A percentile compares a stretch with the other conserved stretches of the same genome.
Evolutionary conservation across 257 asterid species (phyloP).

Genomic region (Solanum habrochaites): DNA sequence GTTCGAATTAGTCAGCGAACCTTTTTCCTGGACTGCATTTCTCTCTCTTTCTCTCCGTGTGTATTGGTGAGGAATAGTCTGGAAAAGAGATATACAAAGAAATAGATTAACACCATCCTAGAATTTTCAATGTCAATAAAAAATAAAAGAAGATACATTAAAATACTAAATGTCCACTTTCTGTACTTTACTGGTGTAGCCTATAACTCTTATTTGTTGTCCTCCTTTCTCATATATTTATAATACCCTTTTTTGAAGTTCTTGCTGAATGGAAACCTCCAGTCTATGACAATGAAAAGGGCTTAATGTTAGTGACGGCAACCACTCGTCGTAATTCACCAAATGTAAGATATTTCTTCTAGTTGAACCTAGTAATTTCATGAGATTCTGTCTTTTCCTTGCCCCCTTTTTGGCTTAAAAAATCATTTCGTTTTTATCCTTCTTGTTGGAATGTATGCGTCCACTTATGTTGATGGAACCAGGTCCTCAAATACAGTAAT

Average conservation of each 20-base stretch:
- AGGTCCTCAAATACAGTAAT: too few species aligned
- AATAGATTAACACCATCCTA: neutral
- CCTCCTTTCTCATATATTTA: neutral
- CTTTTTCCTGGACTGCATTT: neutral
- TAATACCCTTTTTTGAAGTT: conserved; percentile 27
- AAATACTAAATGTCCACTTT: neutral
- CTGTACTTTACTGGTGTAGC: neutral
- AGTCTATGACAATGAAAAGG: conserved; percentile 65
- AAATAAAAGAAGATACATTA: neutral
- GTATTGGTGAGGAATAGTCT: neutral
- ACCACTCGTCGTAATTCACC: conserved; percentile 96
- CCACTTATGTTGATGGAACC: too few species aligned
- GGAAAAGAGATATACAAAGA: neutral
- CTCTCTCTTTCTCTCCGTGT: neutral
- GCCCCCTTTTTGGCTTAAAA: neutral
- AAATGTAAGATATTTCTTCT: conserved; percentile 42
- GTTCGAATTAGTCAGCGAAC: neutral
- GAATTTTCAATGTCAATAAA: neutral
- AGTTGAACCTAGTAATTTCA: neutral
- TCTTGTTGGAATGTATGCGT: too few species aligned
- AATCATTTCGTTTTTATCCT: neutral
- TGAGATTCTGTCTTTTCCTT: neutral
- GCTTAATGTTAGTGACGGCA: conserved; percentile 78
- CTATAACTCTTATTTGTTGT: neutral
- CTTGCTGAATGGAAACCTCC: conserved; percentile 99